phyloP scores from a whole-genome alignment of 345 rosid genomes.

The Stellera chamaejasme region DNA sequence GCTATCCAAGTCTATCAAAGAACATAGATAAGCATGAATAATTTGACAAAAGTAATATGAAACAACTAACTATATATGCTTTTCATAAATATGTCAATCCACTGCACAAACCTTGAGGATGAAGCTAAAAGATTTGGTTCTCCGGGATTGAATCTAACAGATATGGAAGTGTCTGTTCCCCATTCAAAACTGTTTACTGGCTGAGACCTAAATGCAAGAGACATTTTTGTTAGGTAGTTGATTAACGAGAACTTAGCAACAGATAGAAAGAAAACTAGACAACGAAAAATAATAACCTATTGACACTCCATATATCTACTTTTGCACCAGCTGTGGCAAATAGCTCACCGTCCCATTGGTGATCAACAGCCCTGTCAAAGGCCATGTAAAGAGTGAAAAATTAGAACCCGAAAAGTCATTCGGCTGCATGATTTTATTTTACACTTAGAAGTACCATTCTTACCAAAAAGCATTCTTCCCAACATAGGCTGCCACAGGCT shows the following conservation, averaged over 20 bases:
- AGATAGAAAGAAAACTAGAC: neutral
- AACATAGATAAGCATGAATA: neutral
- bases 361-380: constrained; percentile 77
- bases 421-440: neutral
- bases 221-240: constrained; percentile 6
- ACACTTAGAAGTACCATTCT: constrained; percentile 8
- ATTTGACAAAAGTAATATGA: neutral
- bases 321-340: constrained; percentile 96
- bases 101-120: constrained; percentile 55
- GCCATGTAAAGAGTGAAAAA: neutral
- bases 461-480: constrained; percentile 89
- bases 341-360: constrained; percentile 82
- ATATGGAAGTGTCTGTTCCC: constrained; percentile 80
- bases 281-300: constrained; percentile 46
- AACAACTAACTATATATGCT: too few species aligned
- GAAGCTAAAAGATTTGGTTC: constrained; percentile 79
- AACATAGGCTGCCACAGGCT: constrained; percentile 64
- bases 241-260: neutral
- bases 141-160: constrained; percentile 90
- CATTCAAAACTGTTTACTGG: constrained; percentile 80
- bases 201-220: constrained; percentile 55
- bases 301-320: constrained; percentile 91
- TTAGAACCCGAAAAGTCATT: neutral
- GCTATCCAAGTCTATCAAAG: too few species aligned
- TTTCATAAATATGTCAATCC: neutral